phyloP scores from a whole-genome alignment of 805 yeast species.

The Ogataea trehaloabstinens region DNA sequence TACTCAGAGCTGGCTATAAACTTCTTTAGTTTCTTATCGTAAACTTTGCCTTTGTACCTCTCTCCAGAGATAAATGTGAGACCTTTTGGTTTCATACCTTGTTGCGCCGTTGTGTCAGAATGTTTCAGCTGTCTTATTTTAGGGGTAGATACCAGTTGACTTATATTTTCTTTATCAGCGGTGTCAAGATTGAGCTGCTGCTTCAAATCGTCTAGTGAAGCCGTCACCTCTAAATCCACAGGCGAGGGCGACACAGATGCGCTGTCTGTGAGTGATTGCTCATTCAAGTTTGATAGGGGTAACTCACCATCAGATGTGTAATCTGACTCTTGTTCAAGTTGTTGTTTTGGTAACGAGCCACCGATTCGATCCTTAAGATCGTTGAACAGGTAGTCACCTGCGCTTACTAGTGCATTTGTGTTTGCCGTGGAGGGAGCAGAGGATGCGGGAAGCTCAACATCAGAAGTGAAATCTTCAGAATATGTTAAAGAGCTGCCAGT shows the following conservation, averaged over 20 bases:
- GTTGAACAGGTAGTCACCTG: constrained; percentile 27
- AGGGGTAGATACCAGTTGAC: constrained; percentile 20
- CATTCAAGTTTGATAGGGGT: not conserved
- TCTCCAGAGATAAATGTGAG: constrained; percentile 32
- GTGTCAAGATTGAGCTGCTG: constrained; percentile 16
- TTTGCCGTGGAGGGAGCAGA: constrained; percentile 19
- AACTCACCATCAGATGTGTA: constrained; percentile 14
- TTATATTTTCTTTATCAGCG: constrained; percentile 8
- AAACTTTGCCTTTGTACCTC: constrained; percentile 30
- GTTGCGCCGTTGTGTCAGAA: not conserved
- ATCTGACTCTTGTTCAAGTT: constrained; percentile 8
- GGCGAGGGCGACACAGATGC: constrained; percentile 12
- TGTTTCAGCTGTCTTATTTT: constrained; percentile 6
- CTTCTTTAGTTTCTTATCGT: constrained; percentile 25
- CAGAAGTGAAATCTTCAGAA: constrained; percentile 28
- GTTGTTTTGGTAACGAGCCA: constrained; percentile 8
- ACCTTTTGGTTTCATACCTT: constrained; percentile 17
- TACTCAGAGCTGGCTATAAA: constrained; percentile 24
- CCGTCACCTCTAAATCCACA: constrained; percentile 18
- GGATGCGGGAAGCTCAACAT: constrained; percentile 25
- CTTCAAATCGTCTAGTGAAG: constrained; percentile 18
- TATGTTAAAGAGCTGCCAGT: constrained; percentile 17
- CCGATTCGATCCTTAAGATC: constrained; percentile 22
- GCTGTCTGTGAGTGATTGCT: not conserved
- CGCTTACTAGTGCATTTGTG: constrained; percentile 19